Base-by-base conservation (phyloP, 768 basidiomycete species). In the Lentinula detonsa region DNA sequence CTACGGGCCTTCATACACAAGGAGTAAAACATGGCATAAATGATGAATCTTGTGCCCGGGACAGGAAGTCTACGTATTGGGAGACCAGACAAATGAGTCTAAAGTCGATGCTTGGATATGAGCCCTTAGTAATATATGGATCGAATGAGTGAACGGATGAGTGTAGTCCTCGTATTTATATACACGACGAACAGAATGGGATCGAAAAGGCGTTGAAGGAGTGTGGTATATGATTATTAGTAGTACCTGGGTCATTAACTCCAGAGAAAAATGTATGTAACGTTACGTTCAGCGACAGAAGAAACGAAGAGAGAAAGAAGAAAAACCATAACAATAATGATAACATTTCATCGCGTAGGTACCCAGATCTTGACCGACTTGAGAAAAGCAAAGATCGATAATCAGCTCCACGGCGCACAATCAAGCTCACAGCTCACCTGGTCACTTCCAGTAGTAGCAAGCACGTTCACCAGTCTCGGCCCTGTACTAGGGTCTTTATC, bases 391-490 rank as follows among this genome's bases (percentile, higher is more conserved):
- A 11, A 34, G 7, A 43, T 46, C 8, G 50, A 23, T 34, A 40
- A 52, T 59, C 6, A 34, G 23, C 7, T 23, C 31, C 9, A 18
- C 21, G 11, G 11, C 8, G 46, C 10, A 48, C 16, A n/a, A 5
- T 1, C 8, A 9, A 11, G 3, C 9, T 23, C 7, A 0, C 16
- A 9, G 60, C 52, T 18, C 3, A 65, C 64, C 62, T 65, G 64
- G 53, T 65, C 64, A 37, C 56, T 64, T 10, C 68, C 64, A 52
- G 68, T 64, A 2, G 68, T 69, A 16, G 69, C 67, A 39, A 67
- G 65, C 10, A 67, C 68, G 57, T 68, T 69, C 4, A 66, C 60
- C 11, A 62, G 62, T 11, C 63, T 43, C 3, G 59, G 57, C 21
- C 28, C 57, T 21, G 55, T 65, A 53, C 37, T 52, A 13, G 59